A percentile compares a stretch with the other conserved stretches of the same genome.
phyloP scores from a whole-genome alignment of 2,329 filamentous ascomycete species.

The Paraphaeosphaeria minitans region DNA sequence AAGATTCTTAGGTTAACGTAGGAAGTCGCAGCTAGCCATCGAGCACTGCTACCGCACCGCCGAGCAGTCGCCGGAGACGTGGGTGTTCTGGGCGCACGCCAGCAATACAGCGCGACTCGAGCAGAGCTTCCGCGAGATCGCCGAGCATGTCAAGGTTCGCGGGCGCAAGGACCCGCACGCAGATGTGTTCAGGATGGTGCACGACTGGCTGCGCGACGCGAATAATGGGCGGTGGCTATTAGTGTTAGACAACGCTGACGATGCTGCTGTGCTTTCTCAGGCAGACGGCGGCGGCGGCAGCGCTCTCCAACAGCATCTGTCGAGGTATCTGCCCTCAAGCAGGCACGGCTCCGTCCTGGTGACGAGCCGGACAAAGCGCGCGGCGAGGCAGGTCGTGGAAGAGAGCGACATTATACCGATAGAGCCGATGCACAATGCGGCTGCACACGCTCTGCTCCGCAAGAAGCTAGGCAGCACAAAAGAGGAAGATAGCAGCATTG shows the following conservation, averaged over 20 bases:
- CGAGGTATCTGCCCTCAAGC: slow-evolving; percentile 15
- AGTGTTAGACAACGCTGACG: slow-evolving; percentile 22
- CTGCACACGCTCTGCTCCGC: slow-evolving; percentile 13
- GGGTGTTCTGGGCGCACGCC: slow-evolving; percentile 21
- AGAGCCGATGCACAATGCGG: slow-evolving; percentile 16
- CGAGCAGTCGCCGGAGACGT: slow-evolving; percentile 15
- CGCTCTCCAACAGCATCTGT: neutral
- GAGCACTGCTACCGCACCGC: slow-evolving; percentile 16
- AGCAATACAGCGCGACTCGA: slow-evolving; percentile 23
- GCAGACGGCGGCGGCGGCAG: neutral
- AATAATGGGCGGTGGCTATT: slow-evolving; percentile 20
- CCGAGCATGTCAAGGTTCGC: slow-evolving; percentile 14
- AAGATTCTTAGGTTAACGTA: neutral
- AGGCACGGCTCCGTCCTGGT: slow-evolving; percentile 19
- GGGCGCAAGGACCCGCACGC: slow-evolving; percentile 16
- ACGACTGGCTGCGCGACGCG: slow-evolving; percentile 19
- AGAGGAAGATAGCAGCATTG: neutral
- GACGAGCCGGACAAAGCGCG: slow-evolving; percentile 14
- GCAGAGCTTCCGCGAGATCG: slow-evolving; percentile 19
- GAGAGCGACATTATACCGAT: slow-evolving; percentile 12
- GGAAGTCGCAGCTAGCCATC: slow-evolving; percentile 22
- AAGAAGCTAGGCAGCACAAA: slow-evolving; percentile 11
- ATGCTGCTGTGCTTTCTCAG: slow-evolving; percentile 11
- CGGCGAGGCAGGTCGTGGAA: slow-evolving; percentile 18
- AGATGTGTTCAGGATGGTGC: slow-evolving; percentile 21